Percentiles rank a stretch among this genome's conserved stretches.
Conservation (phyloP, 305 asterid species). For the Ilex paraguariensis region DNA sequence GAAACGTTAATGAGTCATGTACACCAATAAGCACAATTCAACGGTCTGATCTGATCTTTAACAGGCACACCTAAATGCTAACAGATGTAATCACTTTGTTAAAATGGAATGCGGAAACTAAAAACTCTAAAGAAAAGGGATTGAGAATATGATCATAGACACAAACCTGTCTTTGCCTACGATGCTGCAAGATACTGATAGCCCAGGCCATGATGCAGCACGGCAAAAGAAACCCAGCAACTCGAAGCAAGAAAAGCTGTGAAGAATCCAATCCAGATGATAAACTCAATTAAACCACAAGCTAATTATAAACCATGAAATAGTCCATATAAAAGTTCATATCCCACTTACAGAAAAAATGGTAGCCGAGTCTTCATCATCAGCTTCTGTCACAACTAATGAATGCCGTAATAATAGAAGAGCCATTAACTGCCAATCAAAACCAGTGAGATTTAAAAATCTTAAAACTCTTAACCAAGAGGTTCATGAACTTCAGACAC, state of each 20-base stretch:
- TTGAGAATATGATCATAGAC: neutral
- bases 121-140: neutral
- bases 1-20: neutral
- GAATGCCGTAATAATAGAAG: constrained; percentile 90
- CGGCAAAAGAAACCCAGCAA: constrained; percentile 92
- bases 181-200: constrained; percentile 79
- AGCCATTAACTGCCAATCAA: constrained; percentile 70
- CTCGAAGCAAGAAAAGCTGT: constrained; percentile 92
- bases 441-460: neutral
- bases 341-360: constrained; percentile 64
- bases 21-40: too few relatives aligned
- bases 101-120: neutral
- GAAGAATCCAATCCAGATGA: neutral
- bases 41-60: neutral
- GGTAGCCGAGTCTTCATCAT: constrained; percentile 67
- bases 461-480: too few relatives aligned
- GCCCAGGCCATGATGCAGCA: constrained; percentile 97
- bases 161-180: constrained; percentile 87
- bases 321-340: neutral
- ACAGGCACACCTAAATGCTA: too few relatives aligned
- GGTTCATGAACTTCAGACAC: too few relatives aligned
- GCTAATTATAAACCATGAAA: too few relatives aligned
- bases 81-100: neutral
- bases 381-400: constrained; percentile 45
- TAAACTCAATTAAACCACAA: neutral